Base-by-base conservation (phyloP, 2,329 filamentous ascomycete species). In the Chaetomiaceae sp. region DNA sequence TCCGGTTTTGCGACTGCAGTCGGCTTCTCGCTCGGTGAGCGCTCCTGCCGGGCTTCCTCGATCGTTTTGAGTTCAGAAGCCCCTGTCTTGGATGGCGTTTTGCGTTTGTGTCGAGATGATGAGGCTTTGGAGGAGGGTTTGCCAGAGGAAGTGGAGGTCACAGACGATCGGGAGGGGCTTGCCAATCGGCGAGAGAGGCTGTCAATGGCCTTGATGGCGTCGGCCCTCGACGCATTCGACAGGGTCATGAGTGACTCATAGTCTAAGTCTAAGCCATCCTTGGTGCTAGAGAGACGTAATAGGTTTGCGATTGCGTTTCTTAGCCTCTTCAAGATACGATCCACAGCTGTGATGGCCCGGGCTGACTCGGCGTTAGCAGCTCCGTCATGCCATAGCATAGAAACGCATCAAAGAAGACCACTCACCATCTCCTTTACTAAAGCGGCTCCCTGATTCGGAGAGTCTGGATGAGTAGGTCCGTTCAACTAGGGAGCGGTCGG, bases 401-500 rank as follows among this genome's bases (percentile, higher is more conserved):
- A 16, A n/a, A n/a, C n/a, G 2, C 11, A 13, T 13, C 3, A 38
- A n/a, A 18, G 9, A 47, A 32, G 21, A 13, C 21, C 3, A 62
- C 73, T 67, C 63, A 78, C 76, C 69, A 62, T 80, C 78, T 16
- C 78, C 77, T 52, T 68, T 69, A 27, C 73, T 69, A 29, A 80
- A 70, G 1, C 64, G 66, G 33, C 63, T 65, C 8, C 76, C 77
- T 43, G 68, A 63, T 34, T 70, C 67, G 1, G 69, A 70, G 4
- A 76, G 59, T 11, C 69, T 68, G 8, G 67, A 67, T 2, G 68
- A 68, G 58, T 79, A 80, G 6, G 68, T 69, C 20, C 67, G 65
- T 41, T 69, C 67, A 9, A 81, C 67, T 55, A 71, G 64, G 56
- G 65, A 66, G 49, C 68, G 74, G 59, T 72, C 72, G 18, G 65